These are phyloP conservation scores for Phytophthora parvispora DNA, from an alignment of 352 stramenopile genomes.

Conservation along the genomic window DNA sequence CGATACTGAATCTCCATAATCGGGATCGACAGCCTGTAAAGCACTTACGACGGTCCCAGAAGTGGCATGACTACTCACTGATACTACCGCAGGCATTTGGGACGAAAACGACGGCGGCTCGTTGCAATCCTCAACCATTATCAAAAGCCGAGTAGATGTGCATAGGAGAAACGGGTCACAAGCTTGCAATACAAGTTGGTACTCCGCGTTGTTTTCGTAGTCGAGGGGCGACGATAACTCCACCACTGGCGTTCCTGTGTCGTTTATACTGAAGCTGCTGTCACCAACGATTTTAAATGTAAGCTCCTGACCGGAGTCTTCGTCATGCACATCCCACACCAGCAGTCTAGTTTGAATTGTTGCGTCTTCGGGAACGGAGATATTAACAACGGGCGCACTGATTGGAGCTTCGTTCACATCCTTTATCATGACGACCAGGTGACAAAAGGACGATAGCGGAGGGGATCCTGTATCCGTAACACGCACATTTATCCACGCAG, in stretches of 20 bases:
- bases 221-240: conserved; percentile 16
- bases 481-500: conserved; percentile 61
- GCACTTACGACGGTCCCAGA: conserved; percentile 20
- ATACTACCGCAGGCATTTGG: neutral
- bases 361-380: conserved; percentile 21
- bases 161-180: conserved; percentile 33
- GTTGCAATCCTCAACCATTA: conserved; percentile 24
- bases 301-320: conserved; percentile 23
- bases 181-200: conserved; percentile 19
- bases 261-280: conserved; percentile 16
- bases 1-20: conserved; percentile 23
- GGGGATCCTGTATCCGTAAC: conserved; percentile 55
- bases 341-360: conserved; percentile 9
- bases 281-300: conserved; percentile 21
- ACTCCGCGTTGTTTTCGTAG: conserved; percentile 14
- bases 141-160: conserved; percentile 16
- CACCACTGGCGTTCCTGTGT: conserved; percentile 5
- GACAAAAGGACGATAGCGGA: conserved; percentile 32
- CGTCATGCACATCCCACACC: conserved; percentile 20
- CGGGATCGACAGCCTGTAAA: conserved; percentile 29
- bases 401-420: conserved; percentile 36
- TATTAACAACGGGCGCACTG: conserved; percentile 7
- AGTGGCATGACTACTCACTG: conserved; percentile 23
- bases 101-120: conserved; percentile 26
- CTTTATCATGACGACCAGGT: conserved; percentile 24